Conservation (phyloP, 805 yeast genomes). For the Debaryomyces prosopidis region DNA sequence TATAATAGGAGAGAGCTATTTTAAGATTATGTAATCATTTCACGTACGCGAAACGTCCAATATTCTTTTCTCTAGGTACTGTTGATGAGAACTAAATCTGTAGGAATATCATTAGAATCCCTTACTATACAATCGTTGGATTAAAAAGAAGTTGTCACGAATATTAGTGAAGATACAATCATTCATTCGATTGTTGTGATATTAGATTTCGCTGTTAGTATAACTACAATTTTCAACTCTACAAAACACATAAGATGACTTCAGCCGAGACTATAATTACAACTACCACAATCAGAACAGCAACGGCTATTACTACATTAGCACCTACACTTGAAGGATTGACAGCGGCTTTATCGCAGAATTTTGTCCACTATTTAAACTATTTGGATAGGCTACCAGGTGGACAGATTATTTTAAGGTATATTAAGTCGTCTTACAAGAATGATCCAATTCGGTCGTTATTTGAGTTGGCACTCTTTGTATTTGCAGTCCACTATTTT, state of each 20-base stretch:
- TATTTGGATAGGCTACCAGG: slow-evolving; percentile 50
- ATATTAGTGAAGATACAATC: no score
- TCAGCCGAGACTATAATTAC: slow-evolving; percentile 11
- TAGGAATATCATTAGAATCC: no score
- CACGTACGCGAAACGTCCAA: no score
- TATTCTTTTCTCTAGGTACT: no score
- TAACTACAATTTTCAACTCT: no score
- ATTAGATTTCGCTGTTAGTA: no score
- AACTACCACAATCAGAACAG: slow-evolving; percentile 27
- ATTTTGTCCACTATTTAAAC: slow-evolving; percentile 36
- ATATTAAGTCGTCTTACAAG: slow-evolving; percentile 83
- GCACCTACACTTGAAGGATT: slow-evolving; percentile 41
- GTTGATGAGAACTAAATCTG: no score
- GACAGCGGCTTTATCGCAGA: slow-evolving; percentile 30
- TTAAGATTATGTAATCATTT: no score
- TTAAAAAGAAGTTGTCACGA: no score
- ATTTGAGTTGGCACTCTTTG: slow-evolving; percentile 70
- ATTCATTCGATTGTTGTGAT: no score
- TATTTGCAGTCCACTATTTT: slow-evolving; percentile 85
- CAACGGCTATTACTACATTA: slow-evolving; percentile 26
- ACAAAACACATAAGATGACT: slow-evolving; percentile 1
- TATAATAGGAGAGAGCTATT: no score
- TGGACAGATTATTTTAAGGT: slow-evolving; percentile 59
- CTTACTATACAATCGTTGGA: no score
- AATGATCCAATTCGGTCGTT: slow-evolving; percentile 91